These are phyloP conservation scores for Colletotrichum sp. DNA, from an alignment of 2,329 filamentous ascomycete species.

Conservation along the genomic window DNA sequence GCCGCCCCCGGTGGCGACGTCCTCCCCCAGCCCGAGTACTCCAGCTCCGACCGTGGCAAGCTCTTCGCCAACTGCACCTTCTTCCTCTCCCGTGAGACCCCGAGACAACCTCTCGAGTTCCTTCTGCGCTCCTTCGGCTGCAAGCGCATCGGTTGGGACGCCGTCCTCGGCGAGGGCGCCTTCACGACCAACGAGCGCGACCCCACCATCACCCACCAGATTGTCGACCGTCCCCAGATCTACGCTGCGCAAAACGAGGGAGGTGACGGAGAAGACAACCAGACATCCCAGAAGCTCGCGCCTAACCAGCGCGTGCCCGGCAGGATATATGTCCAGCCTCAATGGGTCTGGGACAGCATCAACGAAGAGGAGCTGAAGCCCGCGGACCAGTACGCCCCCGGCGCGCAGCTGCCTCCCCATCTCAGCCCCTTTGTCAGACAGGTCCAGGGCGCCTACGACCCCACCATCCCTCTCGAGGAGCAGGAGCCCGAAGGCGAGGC, in stretches of 20 bases:
- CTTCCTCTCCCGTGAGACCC: slow-evolving; percentile 92
- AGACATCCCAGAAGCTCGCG: slow-evolving; percentile 63
- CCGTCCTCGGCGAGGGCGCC: slow-evolving; percentile 86
- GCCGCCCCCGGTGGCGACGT: slow-evolving; percentile 84
- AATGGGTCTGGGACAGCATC: slow-evolving; percentile 98
- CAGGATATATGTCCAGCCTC: slow-evolving; percentile 90
- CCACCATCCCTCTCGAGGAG: slow-evolving; percentile 81
- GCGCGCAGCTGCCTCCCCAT: slow-evolving; percentile 89
- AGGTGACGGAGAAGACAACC: slow-evolving; percentile 60
- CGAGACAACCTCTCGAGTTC: slow-evolving; percentile 89
- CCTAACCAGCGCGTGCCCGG: slow-evolving; percentile 83
- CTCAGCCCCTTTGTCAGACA: slow-evolving; percentile 94
- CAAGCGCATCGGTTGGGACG: slow-evolving; percentile 94
- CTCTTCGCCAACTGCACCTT: slow-evolving; percentile 90
- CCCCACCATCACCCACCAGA: slow-evolving; percentile 90
- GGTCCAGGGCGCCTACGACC: slow-evolving; percentile 88
- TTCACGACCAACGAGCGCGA: slow-evolving; percentile 91
- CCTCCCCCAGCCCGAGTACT: slow-evolving; percentile 76
- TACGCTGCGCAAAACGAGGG: slow-evolving; percentile 48
- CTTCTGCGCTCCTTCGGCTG: slow-evolving; percentile 93
- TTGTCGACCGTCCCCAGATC: slow-evolving; percentile 87
- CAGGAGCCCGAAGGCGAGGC: slow-evolving; percentile 90
- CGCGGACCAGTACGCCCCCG: slow-evolving; percentile 87
- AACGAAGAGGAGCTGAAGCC: slow-evolving; percentile 90
- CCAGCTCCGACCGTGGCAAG: slow-evolving; percentile 70